These are phyloP conservation scores for Dysphania ambrosioides DNA, from an alignment of 148 eudicot species.

Conservation along the genomic window DNA sequence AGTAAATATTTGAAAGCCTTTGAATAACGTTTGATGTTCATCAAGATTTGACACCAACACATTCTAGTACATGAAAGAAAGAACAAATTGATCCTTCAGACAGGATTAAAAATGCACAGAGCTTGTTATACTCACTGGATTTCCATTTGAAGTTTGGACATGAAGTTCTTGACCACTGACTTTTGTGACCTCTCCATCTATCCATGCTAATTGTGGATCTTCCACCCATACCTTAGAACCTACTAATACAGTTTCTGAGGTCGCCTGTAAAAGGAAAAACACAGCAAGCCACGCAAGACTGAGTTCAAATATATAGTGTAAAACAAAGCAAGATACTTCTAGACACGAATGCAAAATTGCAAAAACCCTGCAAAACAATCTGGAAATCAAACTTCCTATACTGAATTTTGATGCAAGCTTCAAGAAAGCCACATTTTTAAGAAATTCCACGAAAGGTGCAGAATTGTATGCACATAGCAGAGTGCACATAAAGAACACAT, in stretches of 20 bases:
- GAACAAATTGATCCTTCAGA: not conserved
- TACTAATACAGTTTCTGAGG: slow-evolving; percentile 75
- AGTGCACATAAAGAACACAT: not conserved
- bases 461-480: not conserved
- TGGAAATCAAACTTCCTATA: not conserved
- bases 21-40: not conserved
- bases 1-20: not conserved
- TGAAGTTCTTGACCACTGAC: slow-evolving; percentile 75
- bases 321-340: not conserved
- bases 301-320: slow-evolving; percentile 1
- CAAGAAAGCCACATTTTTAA: not conserved
- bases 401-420: not conserved
- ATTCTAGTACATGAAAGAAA: not conserved
- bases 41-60: not conserved
- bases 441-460: not conserved
- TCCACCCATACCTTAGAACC: slow-evolving; percentile 98
- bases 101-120: not conserved
- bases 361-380: not conserved
- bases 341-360: slow-evolving; percentile 7
- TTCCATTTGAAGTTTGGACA: slow-evolving; percentile 63
- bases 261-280: slow-evolving; percentile 52
- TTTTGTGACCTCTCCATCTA: slow-evolving; percentile 78
- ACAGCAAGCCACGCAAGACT: slow-evolving; percentile 10
- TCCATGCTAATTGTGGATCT: slow-evolving; percentile 84
- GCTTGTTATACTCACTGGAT: slow-evolving; percentile 50